A percentile compares a stretch with the other conserved stretches of the same genome.
These are phyloP conservation scores for Globisporangium spinosum DNA, from an alignment of 352 stramenopile genomes.

Conservation along the genomic window DNA sequence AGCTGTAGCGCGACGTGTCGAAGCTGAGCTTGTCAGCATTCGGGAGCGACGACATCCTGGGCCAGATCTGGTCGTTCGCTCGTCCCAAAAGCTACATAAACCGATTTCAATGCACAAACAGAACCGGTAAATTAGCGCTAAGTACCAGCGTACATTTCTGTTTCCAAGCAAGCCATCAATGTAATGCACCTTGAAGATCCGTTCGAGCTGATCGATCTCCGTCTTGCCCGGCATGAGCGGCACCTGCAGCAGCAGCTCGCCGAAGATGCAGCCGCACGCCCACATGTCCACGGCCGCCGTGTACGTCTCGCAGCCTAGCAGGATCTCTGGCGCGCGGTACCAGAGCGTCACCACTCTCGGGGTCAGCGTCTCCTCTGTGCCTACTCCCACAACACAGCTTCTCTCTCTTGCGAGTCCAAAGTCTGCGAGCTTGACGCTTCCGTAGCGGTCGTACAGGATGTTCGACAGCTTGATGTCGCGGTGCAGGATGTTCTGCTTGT, in stretches of 20 bases:
- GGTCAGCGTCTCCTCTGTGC: conserved; percentile 25
- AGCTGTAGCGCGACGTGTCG: conserved; percentile 29
- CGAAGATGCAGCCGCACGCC: conserved; percentile 66
- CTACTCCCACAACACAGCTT: conserved; percentile 50
- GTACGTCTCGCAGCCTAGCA: conserved; percentile 87
- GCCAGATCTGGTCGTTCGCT: conserved; percentile 57
- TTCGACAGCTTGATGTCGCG: conserved; percentile 95
- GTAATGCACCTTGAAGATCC: conserved; percentile 56
- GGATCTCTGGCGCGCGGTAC: conserved; percentile 92
- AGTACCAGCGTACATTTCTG: too few relatives aligned
- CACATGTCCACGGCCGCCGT: conserved; percentile 91
- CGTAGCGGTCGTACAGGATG: conserved; percentile 89
- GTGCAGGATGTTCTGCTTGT: conserved; percentile 83
- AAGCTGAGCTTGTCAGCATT: conserved; percentile 37
- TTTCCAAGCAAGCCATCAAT: background rate
- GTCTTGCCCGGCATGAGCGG: conserved; percentile 60
- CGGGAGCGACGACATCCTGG: conserved; percentile 41
- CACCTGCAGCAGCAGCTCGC: conserved; percentile 48
- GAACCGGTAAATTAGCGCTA: background rate
- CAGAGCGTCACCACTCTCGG: conserved; percentile 94
- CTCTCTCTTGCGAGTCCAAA: conserved; percentile 56
- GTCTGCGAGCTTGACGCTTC: conserved; percentile 59
- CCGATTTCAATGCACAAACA: background rate
- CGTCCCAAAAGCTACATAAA: conserved; percentile 45
- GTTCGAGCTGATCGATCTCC: conserved; percentile 60